Evolutionary conservation across 345 rosid genomes (phyloP).

Genomic region (Eucalyptus cloeziana): DNA sequence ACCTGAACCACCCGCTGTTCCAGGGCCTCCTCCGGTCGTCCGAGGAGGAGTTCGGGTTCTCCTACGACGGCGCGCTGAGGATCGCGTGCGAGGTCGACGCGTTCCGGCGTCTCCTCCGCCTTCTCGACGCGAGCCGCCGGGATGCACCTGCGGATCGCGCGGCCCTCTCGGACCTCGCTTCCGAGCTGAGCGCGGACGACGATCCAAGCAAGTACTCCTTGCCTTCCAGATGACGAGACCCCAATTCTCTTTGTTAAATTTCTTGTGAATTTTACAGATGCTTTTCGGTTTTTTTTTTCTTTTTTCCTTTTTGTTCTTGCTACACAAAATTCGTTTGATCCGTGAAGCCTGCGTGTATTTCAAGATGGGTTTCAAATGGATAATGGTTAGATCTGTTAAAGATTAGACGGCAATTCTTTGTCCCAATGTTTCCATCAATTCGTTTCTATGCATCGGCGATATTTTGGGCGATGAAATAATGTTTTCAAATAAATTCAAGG

Average conservation of each 20-base stretch:
- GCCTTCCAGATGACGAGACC: not conserved
- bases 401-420: not conserved
- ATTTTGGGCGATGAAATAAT: not conserved
- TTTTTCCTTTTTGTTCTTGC: not conserved
- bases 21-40: slow-evolving; percentile 23
- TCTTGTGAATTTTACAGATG: not conserved
- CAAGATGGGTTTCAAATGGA: not conserved
- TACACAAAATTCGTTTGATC: not conserved
- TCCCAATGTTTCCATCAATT: not conserved
- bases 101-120: slow-evolving; percentile 26
- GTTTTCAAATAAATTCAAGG: not conserved
- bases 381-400: not conserved
- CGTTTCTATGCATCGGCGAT: not conserved
- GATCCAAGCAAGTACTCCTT: not conserved
- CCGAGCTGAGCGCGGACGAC: not conserved
- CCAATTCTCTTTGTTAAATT: not conserved
- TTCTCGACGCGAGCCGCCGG: slow-evolving; percentile 5
- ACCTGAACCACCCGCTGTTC: slow-evolving; percentile 41
- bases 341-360: not conserved
- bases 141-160: slow-evolving; percentile 14
- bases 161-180: slow-evolving; percentile 8
- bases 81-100: slow-evolving; percentile 35
- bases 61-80: slow-evolving; percentile 37
- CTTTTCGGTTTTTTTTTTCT: not conserved
- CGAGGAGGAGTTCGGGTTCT: slow-evolving; percentile 34